phyloP scores from a whole-genome alignment of 306 rosid species.

The Cicer cuneatum region DNA sequence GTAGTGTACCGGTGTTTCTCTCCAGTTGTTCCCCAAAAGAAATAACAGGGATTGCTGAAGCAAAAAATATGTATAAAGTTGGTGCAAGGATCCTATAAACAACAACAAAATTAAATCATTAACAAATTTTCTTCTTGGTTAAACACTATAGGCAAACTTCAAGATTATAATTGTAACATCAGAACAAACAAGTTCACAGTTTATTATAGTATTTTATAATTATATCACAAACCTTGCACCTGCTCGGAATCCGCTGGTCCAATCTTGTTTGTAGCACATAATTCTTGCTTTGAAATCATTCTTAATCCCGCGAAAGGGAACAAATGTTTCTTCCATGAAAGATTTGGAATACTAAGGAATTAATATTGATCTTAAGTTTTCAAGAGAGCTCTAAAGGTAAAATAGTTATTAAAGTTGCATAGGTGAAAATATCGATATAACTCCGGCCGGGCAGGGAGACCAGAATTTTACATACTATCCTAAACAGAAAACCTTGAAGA shows the following conservation, averaged over 20 bases:
- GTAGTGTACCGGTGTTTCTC: slow-evolving; percentile 67
- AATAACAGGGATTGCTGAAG: slow-evolving; percentile 96
- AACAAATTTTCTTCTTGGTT: slow-evolving; percentile 20
- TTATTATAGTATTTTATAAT: background rate
- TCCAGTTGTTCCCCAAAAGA: slow-evolving; percentile 97
- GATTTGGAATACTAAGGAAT: slow-evolving; percentile 47
- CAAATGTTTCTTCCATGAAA: slow-evolving; percentile 94
- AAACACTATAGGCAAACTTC: background rate
- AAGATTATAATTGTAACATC: slow-evolving; percentile 30
- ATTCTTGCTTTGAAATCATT: slow-evolving; percentile 85
- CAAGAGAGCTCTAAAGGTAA: slow-evolving; percentile 64
- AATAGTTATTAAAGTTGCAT: slow-evolving; percentile 51
- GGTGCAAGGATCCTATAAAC: slow-evolving; percentile 90
- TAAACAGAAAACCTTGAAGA: slow-evolving; percentile 46
- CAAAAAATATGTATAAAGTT: slow-evolving; percentile 94
- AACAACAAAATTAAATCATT: slow-evolving; percentile 36
- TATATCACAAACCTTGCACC: slow-evolving; percentile 77
- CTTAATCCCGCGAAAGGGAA: slow-evolving; percentile 92
- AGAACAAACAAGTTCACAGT: slow-evolving; percentile 26
- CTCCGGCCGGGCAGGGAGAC: slow-evolving; percentile 59
- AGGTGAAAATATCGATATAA: slow-evolving; percentile 32
- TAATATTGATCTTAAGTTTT: slow-evolving; percentile 33
- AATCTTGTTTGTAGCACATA: slow-evolving; percentile 88
- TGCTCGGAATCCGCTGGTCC: slow-evolving; percentile 79
- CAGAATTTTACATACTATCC: slow-evolving; percentile 49